Evolutionary conservation across 2,329 filamentous ascomycete species (phyloP).

Genomic region (Diplocarpon mali): DNA sequence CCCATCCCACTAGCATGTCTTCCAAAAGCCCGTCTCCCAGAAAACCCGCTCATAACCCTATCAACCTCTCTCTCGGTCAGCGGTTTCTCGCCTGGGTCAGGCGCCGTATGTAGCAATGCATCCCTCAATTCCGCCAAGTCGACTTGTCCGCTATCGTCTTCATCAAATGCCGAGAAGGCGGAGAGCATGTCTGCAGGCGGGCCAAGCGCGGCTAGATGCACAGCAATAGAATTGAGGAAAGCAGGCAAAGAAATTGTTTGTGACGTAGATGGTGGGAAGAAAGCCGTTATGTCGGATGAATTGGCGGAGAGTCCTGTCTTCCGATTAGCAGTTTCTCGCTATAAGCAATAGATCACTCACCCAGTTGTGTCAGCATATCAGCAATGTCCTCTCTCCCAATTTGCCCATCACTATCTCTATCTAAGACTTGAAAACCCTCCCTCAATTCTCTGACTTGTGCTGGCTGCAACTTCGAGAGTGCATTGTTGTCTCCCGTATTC

Average conservation of each 20-base stretch:
- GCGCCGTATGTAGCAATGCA: conserved; percentile 70
- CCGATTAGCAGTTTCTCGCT: not conserved
- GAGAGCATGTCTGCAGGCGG: conserved; percentile 71
- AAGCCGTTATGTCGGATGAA: conserved; percentile 59
- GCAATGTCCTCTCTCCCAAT: conserved; percentile 75
- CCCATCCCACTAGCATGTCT: conserved; percentile 41
- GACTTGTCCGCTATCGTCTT: conserved; percentile 88
- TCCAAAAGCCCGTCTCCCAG: conserved; percentile 71
- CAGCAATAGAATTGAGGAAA: conserved; percentile 75
- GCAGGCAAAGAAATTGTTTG: conserved; percentile 72
- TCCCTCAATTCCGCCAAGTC: conserved; percentile 74
- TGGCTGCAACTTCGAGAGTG: conserved; percentile 64
- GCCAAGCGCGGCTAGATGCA: conserved; percentile 62
- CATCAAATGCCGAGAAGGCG: conserved; percentile 90
- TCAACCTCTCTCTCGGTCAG: conserved; percentile 70
- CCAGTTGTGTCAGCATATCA: conserved; percentile 79
- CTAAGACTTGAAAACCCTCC: conserved; percentile 88
- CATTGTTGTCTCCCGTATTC: conserved; percentile 29
- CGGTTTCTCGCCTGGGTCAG: conserved; percentile 55
- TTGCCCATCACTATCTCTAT: conserved; percentile 74
- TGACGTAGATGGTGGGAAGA: conserved; percentile 65
- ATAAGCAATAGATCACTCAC: conserved; percentile 31
- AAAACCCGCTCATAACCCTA: conserved; percentile 77
- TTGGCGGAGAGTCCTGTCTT: conserved; percentile 59
- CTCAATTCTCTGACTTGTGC: conserved; percentile 78